Conservation (phyloP, 805 yeast genomes). For the Candida incommunis region DNA sequence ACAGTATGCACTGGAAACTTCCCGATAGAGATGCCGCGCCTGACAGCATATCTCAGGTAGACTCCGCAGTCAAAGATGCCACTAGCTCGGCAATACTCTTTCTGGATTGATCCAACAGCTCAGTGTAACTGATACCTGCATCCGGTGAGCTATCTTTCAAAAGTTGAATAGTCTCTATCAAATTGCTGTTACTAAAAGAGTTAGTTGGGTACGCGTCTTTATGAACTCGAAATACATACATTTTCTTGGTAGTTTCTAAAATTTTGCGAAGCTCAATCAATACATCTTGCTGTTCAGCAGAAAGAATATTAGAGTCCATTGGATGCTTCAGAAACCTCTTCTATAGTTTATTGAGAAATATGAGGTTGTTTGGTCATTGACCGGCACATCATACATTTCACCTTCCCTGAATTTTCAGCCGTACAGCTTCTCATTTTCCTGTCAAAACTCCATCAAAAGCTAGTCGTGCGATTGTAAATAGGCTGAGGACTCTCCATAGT, state of each 20-base stretch:
- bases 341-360: no score
- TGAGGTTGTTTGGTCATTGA: no score
- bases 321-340: no score
- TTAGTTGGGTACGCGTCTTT: not conserved
- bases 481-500: no score
- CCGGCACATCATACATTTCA: no score
- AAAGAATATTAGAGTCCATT: not conserved
- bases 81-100: not conserved
- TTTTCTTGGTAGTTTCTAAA: not conserved
- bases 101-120: not conserved
- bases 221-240: not conserved
- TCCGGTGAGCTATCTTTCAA: not conserved
- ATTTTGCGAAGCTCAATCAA: not conserved
- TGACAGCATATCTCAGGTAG: no score
- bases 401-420: no score
- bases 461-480: no score
- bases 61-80: not conserved
- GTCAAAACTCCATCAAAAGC: no score
- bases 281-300: not conserved
- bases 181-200: not conserved
- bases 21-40: no score
- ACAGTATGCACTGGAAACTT: no score
- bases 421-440: no score
- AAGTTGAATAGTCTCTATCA: not conserved
- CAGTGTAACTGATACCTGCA: not conserved